Percentiles rank a stretch among this genome's conserved stretches.
Conservation (phyloP, 257 asterid genomes). For the Paraleonurus japonicus region DNA sequence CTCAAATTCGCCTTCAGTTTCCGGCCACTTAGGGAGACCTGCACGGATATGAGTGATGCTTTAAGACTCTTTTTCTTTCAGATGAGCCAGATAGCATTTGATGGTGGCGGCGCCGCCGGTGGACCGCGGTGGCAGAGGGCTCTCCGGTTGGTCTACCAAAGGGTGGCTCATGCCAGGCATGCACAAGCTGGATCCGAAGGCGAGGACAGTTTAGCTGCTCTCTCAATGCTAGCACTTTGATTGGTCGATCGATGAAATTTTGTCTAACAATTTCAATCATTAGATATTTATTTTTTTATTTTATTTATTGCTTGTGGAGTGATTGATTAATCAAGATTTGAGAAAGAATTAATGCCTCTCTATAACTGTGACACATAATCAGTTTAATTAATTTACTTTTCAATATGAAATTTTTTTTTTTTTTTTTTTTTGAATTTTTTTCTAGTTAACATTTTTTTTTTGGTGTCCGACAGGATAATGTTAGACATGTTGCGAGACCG, state of each 20-base stretch:
- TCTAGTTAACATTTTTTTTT: no score
- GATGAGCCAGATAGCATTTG: slow-evolving; percentile 43
- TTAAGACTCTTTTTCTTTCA: slow-evolving; percentile 55
- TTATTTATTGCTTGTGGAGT: not conserved
- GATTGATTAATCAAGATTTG: not conserved
- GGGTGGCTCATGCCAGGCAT: slow-evolving; percentile 39
- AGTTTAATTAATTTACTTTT: no score
- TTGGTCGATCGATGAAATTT: not conserved
- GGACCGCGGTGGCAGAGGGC: slow-evolving; percentile 61
- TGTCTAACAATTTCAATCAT: not conserved
- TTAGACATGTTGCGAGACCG: no score
- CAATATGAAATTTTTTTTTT: no score
- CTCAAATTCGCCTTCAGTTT: slow-evolving; percentile 46
- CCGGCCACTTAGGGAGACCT: slow-evolving; percentile 41
- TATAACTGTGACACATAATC: not conserved
- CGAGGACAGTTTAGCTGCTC: slow-evolving; percentile 52
- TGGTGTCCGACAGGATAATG: no score
- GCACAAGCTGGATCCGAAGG: slow-evolving; percentile 27
- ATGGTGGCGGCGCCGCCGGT: not conserved
- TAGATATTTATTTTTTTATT: not conserved
- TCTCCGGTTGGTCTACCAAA: slow-evolving; percentile 44
- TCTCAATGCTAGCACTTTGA: slow-evolving; percentile 56
- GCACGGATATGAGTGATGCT: slow-evolving; percentile 24
- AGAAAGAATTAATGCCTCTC: no score
- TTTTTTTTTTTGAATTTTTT: no score